Evolutionary conservation across 805 yeast genomes (phyloP), one percentile per base, ranked within the genome.

Genomic region (Sungouiella thailandica): DNA sequence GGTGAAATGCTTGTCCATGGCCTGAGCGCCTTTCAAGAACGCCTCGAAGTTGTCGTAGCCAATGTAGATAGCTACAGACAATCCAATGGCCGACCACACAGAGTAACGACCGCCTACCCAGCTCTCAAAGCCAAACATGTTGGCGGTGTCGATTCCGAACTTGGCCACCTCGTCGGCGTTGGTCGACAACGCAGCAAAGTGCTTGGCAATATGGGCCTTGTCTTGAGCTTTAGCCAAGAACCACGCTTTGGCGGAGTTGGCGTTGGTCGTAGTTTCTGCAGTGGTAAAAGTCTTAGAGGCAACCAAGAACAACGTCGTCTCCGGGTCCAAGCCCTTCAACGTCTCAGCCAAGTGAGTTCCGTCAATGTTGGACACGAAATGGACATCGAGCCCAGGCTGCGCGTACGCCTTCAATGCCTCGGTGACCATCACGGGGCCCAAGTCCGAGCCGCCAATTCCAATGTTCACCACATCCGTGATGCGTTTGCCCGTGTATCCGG

Each of bases 81-180:
- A 78, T 43, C 99, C 99, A 62, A 93, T 93, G 44, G 98, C 94
- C 27, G 96, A 85, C 99, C 99, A 93, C 43, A 93, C 98, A n/a
- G 98, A 93, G 80, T 93, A 93, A 68, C 99, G 83, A 60, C 99
- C 99, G 58, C 99, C 99, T 46, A 93, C 99, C 98, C 98, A 93
- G 69, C 71, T 82, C 64, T 89, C 96, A 56, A 93, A 93, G 45
- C 95, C 97, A 66, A 93, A 93, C 99, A 93, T 93, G 75, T 93
- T 93, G 62, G 79, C 83, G 60, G 96, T 79, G 71, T 93, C 97
- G 50, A 93, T 93, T 57, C 99, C 99, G 55, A 93, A 93, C 69
- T 86, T 84, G 54, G 81, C 74, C 45, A 93, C 99, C 65, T 84
- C 97, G 33, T 65, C 67, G 41, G 86, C 94, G 63, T 93, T 93